Evolutionary conservation across 2,329 filamentous ascomycete species (phyloP), one percentile per base, ranked within the genome.

Genomic region (Fusarium transvaalense): DNA sequence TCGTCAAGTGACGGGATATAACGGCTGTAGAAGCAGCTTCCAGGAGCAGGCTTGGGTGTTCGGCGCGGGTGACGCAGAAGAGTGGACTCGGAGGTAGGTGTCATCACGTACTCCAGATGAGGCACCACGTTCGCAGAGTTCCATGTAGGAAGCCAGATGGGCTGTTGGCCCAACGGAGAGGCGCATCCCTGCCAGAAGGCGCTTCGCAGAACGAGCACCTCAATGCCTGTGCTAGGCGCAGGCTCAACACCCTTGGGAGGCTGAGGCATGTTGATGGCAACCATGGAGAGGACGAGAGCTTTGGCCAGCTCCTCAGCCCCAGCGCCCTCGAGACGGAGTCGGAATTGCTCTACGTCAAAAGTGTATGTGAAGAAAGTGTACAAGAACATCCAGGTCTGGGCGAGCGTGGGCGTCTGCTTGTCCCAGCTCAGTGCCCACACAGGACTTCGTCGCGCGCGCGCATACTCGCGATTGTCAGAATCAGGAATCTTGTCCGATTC

Each of bases 1-100:
- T 93, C 88, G 58, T 88, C 83, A 37, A 94, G 82, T 69, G 92
- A 87, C 8, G 91, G 90, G 61, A 93, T 90, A 79, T 89, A 93
- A 45, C 91, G 89, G 74, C 90, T 92, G 83, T 94, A 94, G 70
- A 91, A 84, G 64, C 89, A 83, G 2, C 88, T 86, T 2, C 90
- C 90, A 0, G 89, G 88, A 5, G 80, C 78, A 9, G 91, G 91
- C 80, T 94, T 93, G 42, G 87, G 83, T 4, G 86, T 86, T 6
- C 91, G 87, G 3, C 88, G 83, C 6, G 91, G 91, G 77, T 93
- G 91, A 73, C 86, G 88, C 17, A 79, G 75, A 46, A 78, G 75
- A 13, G 74, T 71, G 23, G 73, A 71, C 52, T 77, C 76, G 3
- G 74, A 76, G 12, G 76, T 74, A 10, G 74, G 67, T 23, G 73